These are phyloP conservation scores for Biscogniauxia mediterranea DNA, from an alignment of 2,329 filamentous ascomycete species.

Conservation along the genomic window DNA sequence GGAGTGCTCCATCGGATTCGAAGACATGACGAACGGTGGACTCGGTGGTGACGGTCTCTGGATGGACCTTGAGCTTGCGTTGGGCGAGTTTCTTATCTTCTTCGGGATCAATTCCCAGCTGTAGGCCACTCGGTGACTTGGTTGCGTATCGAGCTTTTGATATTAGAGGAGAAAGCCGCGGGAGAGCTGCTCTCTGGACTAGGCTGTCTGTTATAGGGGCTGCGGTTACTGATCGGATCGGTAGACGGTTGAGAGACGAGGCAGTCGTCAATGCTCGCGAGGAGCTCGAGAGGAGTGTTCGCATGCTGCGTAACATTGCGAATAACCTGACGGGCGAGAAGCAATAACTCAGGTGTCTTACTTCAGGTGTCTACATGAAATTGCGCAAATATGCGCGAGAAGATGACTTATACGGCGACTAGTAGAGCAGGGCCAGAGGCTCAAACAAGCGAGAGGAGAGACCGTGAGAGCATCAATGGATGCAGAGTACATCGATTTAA, in stretches of 20 bases:
- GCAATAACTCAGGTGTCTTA: not conserved
- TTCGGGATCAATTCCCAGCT: conserved; percentile 48
- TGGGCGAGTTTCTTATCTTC: conserved; percentile 54
- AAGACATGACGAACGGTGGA: conserved; percentile 55
- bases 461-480: not conserved
- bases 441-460: too few species aligned
- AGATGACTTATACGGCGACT: too few species aligned
- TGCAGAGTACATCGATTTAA: too few species aligned
- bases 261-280: conserved; percentile 9
- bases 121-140: conserved; percentile 25
- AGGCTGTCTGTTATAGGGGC: not conserved
- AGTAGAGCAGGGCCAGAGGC: too few species aligned
- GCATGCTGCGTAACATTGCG: conserved; percentile 30
- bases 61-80: conserved; percentile 56
- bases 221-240: conserved; percentile 1
- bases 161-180: conserved; percentile 11
- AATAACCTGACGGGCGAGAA: not conserved
- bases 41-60: conserved; percentile 57
- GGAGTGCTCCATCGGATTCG: conserved; percentile 32
- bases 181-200: conserved; percentile 1
- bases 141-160: conserved; percentile 29
- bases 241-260: conserved; percentile 7
- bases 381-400: too few species aligned
- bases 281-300: conserved; percentile 22
- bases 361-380: too few species aligned